Evolutionary conservation across 1,139 yeast species (phyloP).

Genomic region (Candida sojae): DNA sequence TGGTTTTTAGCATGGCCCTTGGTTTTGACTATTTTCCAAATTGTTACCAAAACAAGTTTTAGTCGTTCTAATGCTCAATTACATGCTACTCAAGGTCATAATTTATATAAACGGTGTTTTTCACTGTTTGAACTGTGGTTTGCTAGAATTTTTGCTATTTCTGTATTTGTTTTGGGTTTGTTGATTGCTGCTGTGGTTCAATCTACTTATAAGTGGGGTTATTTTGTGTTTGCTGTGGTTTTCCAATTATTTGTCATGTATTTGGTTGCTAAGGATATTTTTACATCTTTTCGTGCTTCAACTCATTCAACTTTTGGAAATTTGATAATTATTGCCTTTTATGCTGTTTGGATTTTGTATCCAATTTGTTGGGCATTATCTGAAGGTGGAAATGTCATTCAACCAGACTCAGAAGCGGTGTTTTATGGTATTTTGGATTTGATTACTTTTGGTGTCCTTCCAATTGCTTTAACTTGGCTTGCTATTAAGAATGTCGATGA

Average conservation of each 20-base stretch:
- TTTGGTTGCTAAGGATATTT: conserved; percentile 21
- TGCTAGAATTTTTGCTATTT: conserved; percentile 43
- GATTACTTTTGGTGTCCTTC: conserved; percentile 44
- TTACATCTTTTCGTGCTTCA: conserved; percentile 12
- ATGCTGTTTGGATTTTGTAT: conserved; percentile 49
- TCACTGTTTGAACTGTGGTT: conserved; percentile 25
- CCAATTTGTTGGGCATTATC: conserved; percentile 63
- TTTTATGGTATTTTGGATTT: conserved; percentile 66
- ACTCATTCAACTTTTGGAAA: conserved; percentile 21
- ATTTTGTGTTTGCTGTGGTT: conserved; percentile 44
- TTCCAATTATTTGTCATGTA: conserved; percentile 41
- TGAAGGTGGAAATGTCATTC: conserved; percentile 69
- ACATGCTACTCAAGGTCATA: conserved; percentile 17
- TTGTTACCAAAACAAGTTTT: conserved; percentile 40
- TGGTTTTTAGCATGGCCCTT: conserved; percentile 68
- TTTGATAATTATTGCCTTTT: conserved; percentile 30
- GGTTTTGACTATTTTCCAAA: conserved; percentile 47
- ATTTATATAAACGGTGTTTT: conserved; percentile 24
- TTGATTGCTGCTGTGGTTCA: conserved; percentile 55
- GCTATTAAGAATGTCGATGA: conserved; percentile 33
- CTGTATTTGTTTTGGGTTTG: conserved; percentile 52
- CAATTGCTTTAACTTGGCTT: conserved; percentile 36
- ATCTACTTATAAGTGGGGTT: conserved; percentile 72
- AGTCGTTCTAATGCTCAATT: background rate
- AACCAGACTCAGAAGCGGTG: conserved; percentile 66